A percentile compares a stretch with the other conserved stretches of the same genome.
These are phyloP conservation scores for Sarocladium brachiariae DNA, from an alignment of 2,329 filamentous ascomycete species.

Conservation along the genomic window DNA sequence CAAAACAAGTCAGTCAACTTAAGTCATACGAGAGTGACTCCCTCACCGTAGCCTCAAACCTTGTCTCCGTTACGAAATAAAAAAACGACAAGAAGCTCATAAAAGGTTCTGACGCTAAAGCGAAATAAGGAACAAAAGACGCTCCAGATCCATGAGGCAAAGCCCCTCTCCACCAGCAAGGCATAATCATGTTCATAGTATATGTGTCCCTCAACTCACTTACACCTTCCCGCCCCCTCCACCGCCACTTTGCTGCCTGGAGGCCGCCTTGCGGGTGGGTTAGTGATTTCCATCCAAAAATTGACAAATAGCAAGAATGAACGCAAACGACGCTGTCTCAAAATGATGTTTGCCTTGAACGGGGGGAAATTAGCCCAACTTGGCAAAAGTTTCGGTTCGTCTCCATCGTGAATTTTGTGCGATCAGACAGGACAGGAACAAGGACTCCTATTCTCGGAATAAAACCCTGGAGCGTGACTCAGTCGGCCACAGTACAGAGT, in stretches of 20 bases:
- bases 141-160: not conserved
- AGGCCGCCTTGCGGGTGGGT: no score
- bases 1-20: no score
- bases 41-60: not conserved
- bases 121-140: no score
- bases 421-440: no score
- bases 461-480: not conserved
- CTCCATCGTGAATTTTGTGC: not conserved
- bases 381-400: not conserved
- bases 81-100: not conserved
- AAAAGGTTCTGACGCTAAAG: no score
- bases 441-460: no score
- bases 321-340: no score
- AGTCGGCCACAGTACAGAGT: not conserved
- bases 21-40: no score
- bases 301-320: no score
- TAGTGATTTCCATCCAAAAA: no score
- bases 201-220: not conserved
- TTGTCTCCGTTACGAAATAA: not conserved
- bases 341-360: no score
- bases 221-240: not conserved
- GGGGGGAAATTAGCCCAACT: no score
- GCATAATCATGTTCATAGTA: not conserved
- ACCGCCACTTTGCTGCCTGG: conserved; percentile 4
- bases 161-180: not conserved